Evolutionary conservation across 208 protist species (phyloP), one percentile per base, ranked within the genome.

Genomic region (Acanthamoeba castellanii): DNA sequence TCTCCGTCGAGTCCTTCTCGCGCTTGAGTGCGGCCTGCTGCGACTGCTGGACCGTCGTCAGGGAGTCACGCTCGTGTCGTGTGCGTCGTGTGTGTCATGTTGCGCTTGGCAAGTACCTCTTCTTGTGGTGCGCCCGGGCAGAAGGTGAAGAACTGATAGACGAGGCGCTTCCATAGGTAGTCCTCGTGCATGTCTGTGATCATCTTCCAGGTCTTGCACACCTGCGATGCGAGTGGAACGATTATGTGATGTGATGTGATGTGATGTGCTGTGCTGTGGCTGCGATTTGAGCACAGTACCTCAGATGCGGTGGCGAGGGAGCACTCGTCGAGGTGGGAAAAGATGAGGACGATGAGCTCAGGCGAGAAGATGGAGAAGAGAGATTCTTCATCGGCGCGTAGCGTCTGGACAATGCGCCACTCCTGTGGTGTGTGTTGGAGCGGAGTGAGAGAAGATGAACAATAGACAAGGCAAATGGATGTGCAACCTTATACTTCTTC

Each of bases 121-220:
- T 72, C 66, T 72, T 30, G 22, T 14, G 66, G 66, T 32, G 66
- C 22, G 27, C 27, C 78, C 1, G 78, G 78, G 30, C 37, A 59
- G 50, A 87, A 87, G 78, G 50, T 50, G 78, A 87, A 87, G 78
- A 61, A 59, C 45, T 34, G 13, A 20, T 87, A n/a, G 13, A 20
- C 45, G 37, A 50, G 25, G 27, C 78, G 45, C 50, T 87, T 87
- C 78, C 78, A 87, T 32, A 87, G 78, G 50, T 87, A 87, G 78
- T 87, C 50, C 50, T 50, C 78, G 37, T 87, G 78, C 78, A 87
- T 34, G 27, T 87, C 78, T 18, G 50, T 59, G 50, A 87, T 87
- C 78, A 87, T 37, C 78, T 87, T 87, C 78, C 78, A 87, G 22
- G 32, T 59, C 78, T 87, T 87, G 78, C 78, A 87, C 78, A 87